These are phyloP conservation scores for Coemansia sp. DNA, from an alignment of 192 early-diverging fungal species.

Conservation along the genomic window DNA sequence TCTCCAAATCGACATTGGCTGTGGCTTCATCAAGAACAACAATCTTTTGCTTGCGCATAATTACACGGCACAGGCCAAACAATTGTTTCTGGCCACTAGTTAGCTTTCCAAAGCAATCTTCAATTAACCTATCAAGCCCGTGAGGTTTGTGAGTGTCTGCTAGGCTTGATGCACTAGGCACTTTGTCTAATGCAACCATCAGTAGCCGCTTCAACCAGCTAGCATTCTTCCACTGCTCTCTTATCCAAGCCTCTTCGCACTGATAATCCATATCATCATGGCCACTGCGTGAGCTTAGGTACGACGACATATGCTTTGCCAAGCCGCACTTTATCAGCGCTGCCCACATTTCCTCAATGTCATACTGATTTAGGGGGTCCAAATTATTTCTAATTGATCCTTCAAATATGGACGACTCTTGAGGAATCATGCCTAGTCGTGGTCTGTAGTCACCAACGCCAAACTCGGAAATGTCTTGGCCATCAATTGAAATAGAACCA, in stretches of 20 bases:
- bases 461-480: slow-evolving; percentile 70
- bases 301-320: too few species aligned
- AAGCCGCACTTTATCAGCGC: too few species aligned
- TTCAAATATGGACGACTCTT: slow-evolving; percentile 69
- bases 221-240: too few species aligned
- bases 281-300: too few species aligned
- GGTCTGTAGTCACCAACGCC: slow-evolving; percentile 69
- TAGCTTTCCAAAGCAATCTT: slow-evolving; percentile 39
- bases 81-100: slow-evolving; percentile 65
- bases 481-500: slow-evolving; percentile 74
- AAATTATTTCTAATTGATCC: slow-evolving; percentile 68
- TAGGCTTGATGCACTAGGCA: too few species aligned
- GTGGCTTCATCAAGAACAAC: slow-evolving; percentile 75
- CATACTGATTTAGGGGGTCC: background rate
- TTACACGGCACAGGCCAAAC: slow-evolving; percentile 63
- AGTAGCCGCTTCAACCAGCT: too few species aligned
- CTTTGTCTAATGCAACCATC: too few species aligned
- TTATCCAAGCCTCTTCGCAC: too few species aligned
- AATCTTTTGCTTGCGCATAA: slow-evolving; percentile 61
- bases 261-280: too few species aligned
- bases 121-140: background rate
- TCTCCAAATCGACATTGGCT: slow-evolving; percentile 60
- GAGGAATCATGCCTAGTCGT: slow-evolving; percentile 57
- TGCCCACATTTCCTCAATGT: too few species aligned
- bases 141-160: background rate